These are phyloP conservation scores for Prunus padus DNA, from an alignment of 306 rosid genomes.

Conservation along the genomic window DNA sequence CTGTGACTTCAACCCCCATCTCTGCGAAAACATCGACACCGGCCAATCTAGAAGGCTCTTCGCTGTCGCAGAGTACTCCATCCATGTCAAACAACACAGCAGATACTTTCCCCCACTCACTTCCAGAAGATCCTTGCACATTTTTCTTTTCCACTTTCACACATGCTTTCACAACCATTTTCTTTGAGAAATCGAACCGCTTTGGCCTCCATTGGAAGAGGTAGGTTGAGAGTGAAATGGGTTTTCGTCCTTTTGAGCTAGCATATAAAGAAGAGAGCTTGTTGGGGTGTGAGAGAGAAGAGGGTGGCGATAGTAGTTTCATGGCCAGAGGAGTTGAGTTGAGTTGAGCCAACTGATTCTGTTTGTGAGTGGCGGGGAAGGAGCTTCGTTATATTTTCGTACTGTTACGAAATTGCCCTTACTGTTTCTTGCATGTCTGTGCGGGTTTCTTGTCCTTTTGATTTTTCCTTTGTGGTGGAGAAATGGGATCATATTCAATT, in stretches of 20 bases:
- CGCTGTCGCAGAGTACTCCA: slow-evolving; percentile 91
- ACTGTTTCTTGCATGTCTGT: not conserved
- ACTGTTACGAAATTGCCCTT: slow-evolving; percentile 24
- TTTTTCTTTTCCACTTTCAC: slow-evolving; percentile 59
- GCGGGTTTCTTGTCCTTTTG: slow-evolving; percentile 7
- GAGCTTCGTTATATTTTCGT: not conserved
- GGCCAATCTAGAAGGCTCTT: slow-evolving; percentile 78
- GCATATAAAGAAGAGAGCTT: slow-evolving; percentile 35
- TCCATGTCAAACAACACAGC: slow-evolving; percentile 97
- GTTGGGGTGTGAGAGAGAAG: slow-evolving; percentile 34
- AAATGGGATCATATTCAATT: not conserved
- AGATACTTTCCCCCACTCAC: slow-evolving; percentile 80
- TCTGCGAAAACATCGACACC: slow-evolving; percentile 83
- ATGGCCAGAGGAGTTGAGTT: slow-evolving; percentile 36
- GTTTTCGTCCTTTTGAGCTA: slow-evolving; percentile 27
- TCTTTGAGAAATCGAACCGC: slow-evolving; percentile 33
- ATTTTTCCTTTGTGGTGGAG: not conserved
- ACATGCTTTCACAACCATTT: slow-evolving; percentile 49
- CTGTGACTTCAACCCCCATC: slow-evolving; percentile 77
- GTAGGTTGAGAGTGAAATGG: slow-evolving; percentile 34
- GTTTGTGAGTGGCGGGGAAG: slow-evolving; percentile 40
- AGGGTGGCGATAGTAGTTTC: slow-evolving; percentile 32
- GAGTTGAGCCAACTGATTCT: slow-evolving; percentile 6
- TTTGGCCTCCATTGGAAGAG: slow-evolving; percentile 46
- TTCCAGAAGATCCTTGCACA: slow-evolving; percentile 32